These are phyloP conservation scores for Penicillium frequentans DNA, from an alignment of 2,329 filamentous ascomycete genomes.

Conservation along the genomic window DNA sequence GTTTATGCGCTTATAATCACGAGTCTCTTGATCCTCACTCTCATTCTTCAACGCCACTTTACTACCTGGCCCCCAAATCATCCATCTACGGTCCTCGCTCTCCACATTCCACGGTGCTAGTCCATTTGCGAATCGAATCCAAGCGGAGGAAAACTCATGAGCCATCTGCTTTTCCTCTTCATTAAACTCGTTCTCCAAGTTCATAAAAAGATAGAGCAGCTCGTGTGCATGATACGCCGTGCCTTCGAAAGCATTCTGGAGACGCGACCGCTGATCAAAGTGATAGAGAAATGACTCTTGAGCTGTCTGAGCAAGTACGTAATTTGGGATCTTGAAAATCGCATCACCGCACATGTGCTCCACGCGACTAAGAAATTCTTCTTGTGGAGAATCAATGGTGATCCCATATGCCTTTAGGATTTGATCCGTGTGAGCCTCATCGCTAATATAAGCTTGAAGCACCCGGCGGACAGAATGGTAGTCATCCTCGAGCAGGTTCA, in stretches of 20 bases:
- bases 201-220: slow-evolving; percentile 25
- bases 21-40: slow-evolving; percentile 18
- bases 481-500: slow-evolving; percentile 21
- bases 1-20: slow-evolving; percentile 23
- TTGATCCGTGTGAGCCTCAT: slow-evolving; percentile 11
- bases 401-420: slow-evolving; percentile 25
- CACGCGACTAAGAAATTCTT: slow-evolving; percentile 12
- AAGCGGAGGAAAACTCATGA: slow-evolving; percentile 20
- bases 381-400: slow-evolving; percentile 1
- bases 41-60: slow-evolving; percentile 16
- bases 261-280: slow-evolving; percentile 27
- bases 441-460: slow-evolving; percentile 9
- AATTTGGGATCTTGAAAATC: slow-evolving; percentile 28
- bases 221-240: slow-evolving; percentile 31
- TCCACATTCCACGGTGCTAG: slow-evolving; percentile 16
- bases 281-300: slow-evolving; percentile 18
- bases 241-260: slow-evolving; percentile 23
- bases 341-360: slow-evolving; percentile 29
- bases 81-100: slow-evolving; percentile 13
- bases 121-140: slow-evolving; percentile 25
- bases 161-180: slow-evolving; percentile 16
- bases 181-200: slow-evolving; percentile 22
- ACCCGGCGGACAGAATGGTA: slow-evolving; percentile 14
- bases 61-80: slow-evolving; percentile 24
- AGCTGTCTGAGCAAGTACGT: slow-evolving; percentile 5